A percentile compares a stretch with the other conserved stretches of the same genome.
phyloP scores from a whole-genome alignment of 768 basidiomycete species.

The Suillus luteus region DNA sequence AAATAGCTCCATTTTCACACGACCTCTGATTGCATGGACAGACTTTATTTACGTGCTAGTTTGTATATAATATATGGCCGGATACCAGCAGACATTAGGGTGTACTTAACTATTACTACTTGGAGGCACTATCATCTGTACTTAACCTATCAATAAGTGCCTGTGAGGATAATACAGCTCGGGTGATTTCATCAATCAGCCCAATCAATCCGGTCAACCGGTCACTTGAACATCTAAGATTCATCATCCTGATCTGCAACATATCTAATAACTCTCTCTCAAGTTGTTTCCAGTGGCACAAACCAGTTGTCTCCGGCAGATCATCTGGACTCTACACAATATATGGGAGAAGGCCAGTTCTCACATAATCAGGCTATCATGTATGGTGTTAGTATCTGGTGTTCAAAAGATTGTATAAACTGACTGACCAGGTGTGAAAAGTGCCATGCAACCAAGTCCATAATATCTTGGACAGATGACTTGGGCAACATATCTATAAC shows the following conservation, averaged over 20 bases:
- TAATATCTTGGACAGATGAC: constrained; percentile 2
- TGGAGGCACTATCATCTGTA: not conserved
- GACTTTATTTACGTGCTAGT: not conserved
- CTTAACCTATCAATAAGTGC: not conserved
- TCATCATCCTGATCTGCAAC: not conserved
- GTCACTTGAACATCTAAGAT: not conserved
- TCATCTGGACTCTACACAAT: not conserved
- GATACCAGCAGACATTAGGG: not conserved
- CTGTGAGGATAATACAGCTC: not conserved
- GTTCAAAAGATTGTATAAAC: not conserved
- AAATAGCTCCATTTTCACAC: not conserved
- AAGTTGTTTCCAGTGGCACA: not conserved
- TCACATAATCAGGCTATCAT: not conserved
- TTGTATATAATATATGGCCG: not conserved
- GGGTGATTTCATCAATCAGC: not conserved
- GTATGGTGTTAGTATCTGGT: not conserved
- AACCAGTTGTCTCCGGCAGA: not conserved
- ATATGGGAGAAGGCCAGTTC: not conserved
- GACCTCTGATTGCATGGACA: not conserved
- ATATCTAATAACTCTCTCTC: not conserved
- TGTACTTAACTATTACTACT: not conserved
- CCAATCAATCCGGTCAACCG: not conserved
- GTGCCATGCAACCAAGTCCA: not conserved
- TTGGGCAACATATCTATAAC: not conserved
- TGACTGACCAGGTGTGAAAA: not conserved